phyloP scores from a whole-genome alignment of 805 yeast species.

The Nakazawaea ishiwadae region DNA sequence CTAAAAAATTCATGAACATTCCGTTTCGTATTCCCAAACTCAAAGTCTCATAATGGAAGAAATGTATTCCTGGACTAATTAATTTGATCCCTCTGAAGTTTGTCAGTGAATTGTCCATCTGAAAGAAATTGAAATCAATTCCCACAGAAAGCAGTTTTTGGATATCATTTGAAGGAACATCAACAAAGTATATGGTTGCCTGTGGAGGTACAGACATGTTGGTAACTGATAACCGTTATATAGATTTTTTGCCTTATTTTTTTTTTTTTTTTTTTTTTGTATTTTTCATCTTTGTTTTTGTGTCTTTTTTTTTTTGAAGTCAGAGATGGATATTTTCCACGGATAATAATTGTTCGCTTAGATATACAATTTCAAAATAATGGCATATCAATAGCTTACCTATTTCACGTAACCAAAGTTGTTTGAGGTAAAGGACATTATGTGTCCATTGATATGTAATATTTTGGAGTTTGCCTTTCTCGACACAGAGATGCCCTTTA shows the following conservation, averaged over 20 bases:
- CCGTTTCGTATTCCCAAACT: conserved; percentile 36
- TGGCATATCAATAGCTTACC: no score
- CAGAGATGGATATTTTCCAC: no score
- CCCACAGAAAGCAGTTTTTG: conserved; percentile 25
- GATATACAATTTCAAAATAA: no score
- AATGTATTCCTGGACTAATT: conserved; percentile 47
- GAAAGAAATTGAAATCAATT: conserved; percentile 46
- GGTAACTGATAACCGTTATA: background rate
- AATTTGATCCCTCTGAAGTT: conserved; percentile 45
- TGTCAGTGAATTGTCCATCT: conserved; percentile 21
- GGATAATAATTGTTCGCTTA: no score
- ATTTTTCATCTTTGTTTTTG: background rate
- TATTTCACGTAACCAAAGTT: no score
- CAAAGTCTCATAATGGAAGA: conserved; percentile 45
- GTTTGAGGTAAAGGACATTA: no score
- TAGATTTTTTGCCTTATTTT: background rate
- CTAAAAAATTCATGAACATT: conserved; percentile 27
- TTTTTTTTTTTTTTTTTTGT: background rate
- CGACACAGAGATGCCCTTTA: no score
- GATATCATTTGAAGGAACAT: background rate
- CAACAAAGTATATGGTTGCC: conserved; percentile 6
- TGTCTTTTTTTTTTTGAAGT: no score
- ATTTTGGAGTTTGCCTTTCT: no score
- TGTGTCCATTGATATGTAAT: no score
- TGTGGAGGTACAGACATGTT: conserved; percentile 6